Evolutionary conservation across 352 stramenopile genomes (phyloP), one percentile per base, ranked within the genome.

Genomic region (Phytophthora pinifolia): DNA sequence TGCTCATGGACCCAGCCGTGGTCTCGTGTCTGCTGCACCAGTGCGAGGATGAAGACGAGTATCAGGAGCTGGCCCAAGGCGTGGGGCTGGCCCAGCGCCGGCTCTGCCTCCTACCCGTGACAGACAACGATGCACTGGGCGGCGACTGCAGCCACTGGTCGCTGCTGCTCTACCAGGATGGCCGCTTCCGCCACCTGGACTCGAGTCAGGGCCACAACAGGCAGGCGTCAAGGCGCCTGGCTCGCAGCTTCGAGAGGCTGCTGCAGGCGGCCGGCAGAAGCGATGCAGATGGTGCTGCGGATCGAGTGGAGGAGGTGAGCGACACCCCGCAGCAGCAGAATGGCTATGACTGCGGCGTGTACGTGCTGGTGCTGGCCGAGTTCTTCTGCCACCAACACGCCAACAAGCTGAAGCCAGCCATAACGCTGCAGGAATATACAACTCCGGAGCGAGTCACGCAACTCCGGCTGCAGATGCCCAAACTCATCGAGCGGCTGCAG

Each of bases 21-120:
- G 78, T 91, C 9, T 91, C 82, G 52, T 92, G 84, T 60, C 72
- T 92, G 64, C 58, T 88, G 66, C 69, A 89, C 30, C 84, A 94
- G 59, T 92, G 84, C 59, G 79, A 94, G 59, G 82, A 92, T 52
- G 74, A 88, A 43, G 72, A 90, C 59, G 84, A 92, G 62, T 89
- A 74, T 41, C 53, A 43, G 6, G 84, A 92, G 10, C 51, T 94
- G 12, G 82, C 68, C 10, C 47, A 50, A 0, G 84, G 82, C 0
- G 41, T 91, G 6, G 14, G 63, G n/a, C 46, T 92, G 1, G 5
- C 37, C 0, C 22, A 38, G 6, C 80, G 82, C 33, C 41, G 37
- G 13, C 49, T 92, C 2, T 87, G 67, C 20, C 39, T 94, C 15
- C 54, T 94, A 2, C 82, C 84, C 1, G 80, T 94, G 34, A 92